Percentiles rank a stretch among this genome's conserved stretches.
Conservation (phyloP, 768 basidiomycete genomes). For the Serendipita sp. region DNA sequence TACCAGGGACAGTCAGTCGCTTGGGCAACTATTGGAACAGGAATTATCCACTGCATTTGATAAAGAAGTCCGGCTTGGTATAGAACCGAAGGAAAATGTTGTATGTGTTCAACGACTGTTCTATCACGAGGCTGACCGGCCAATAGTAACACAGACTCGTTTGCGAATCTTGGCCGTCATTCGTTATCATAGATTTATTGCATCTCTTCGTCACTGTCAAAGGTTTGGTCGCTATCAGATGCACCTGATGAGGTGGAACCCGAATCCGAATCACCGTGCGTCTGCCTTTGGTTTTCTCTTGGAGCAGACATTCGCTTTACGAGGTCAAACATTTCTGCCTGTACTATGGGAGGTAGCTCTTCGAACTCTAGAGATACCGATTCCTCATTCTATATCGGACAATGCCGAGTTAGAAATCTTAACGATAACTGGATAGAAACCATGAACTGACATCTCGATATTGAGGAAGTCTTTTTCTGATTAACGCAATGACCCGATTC, state of each 20-base stretch:
- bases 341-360: not conserved
- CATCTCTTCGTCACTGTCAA: too few species aligned
- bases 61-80: conserved; percentile 16
- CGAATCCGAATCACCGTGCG: not conserved
- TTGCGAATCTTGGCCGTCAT: too few species aligned
- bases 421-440: not conserved
- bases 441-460: not conserved
- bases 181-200: too few species aligned
- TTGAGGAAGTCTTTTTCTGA: not conserved
- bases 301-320: too few species aligned
- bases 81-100: not conserved
- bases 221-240: too few species aligned
- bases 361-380: not conserved
- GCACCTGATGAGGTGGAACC: not conserved
- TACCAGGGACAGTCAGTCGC: conserved; percentile 40
- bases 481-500: not conserved
- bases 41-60: conserved; percentile 40
- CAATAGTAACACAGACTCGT: too few species aligned
- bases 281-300: too few species aligned
- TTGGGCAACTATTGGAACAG: conserved; percentile 46
- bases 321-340: not conserved
- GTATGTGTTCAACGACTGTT: too few species aligned
- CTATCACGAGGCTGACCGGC: too few species aligned
- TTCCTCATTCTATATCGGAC: not conserved
- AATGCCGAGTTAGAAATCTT: not conserved